Evolutionary conservation across 768 basidiomycete species (phyloP), one percentile per base, ranked within the genome.

Genomic region (Hortiboletus campestris): DNA sequence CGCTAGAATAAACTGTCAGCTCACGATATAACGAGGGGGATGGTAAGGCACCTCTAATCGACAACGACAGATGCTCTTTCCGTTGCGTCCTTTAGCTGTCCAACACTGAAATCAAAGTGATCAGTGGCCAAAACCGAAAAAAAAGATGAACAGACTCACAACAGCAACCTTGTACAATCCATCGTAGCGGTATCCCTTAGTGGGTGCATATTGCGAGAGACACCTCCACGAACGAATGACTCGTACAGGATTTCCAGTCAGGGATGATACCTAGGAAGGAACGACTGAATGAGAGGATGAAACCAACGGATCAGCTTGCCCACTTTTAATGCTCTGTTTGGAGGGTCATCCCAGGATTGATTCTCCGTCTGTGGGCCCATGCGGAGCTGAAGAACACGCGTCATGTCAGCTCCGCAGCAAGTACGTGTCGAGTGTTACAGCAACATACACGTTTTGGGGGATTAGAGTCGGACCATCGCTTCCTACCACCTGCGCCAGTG

Each of bases 121-220:
- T 57, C 3, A 41, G 17, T 11, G 39, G 29, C 25, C 1, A 17
- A 46, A 46, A 28, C 6, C 4, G 10, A 46, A 4, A 12, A 29
- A 46, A 4, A 12, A 29, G 19, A 32, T 16, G 4, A 13, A 46
- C 13, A 34, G 17, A 38, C 58, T 43, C 31, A 74, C 72, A 7
- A 47, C 39, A 4, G 59, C 36, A 4, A 71, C 58, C 35, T 28
- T 70, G 49, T 71, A 71, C 3, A 71, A 40, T 19, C 70, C 70
- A 31, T 73, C 70, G 25, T 73, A 71, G 3, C 70, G 72, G 34
- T 61, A 63, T 10, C 68, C 69, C 2, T 31, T 6, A 2, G 28
- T 13, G 12, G 70, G 70, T 6, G 72, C 64, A 56, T 68, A 72
- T 41, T 53, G 51, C 11, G 72, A 72, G 8, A 7, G 13, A 32